Conservation (phyloP, 1,284 basidiomycete genomes). For the Ceratobasidium sp. region DNA sequence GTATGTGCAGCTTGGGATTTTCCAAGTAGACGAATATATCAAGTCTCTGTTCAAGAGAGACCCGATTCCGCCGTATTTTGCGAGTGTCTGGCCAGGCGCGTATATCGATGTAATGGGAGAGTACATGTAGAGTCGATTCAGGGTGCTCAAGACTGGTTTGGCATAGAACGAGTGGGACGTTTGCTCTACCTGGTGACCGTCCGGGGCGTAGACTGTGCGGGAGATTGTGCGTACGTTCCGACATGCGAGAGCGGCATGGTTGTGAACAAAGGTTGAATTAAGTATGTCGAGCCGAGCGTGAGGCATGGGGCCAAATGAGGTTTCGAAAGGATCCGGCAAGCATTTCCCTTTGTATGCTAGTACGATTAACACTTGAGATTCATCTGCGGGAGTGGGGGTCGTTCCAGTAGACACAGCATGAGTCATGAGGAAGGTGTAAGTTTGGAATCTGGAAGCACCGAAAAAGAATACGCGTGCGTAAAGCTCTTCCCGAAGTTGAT, state of each 20-base stretch:
- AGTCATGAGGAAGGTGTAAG: slow-evolving; percentile 3
- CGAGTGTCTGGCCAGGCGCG: background rate
- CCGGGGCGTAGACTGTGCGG: background rate
- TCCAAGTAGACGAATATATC: background rate
- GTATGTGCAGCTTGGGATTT: background rate
- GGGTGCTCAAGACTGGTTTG: slow-evolving; percentile 3
- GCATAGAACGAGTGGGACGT: slow-evolving; percentile 12
- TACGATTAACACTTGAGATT: slow-evolving; percentile 14
- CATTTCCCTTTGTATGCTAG: background rate
- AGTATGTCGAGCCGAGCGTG: background rate
- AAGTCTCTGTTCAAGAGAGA: background rate
- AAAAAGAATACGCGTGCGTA: background rate
- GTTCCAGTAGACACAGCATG: background rate
- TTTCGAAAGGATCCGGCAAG: background rate
- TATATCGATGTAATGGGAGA: background rate
- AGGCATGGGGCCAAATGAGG: slow-evolving; percentile 12
- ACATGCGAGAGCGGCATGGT: slow-evolving; percentile 7
- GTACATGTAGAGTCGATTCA: slow-evolving; percentile 10
- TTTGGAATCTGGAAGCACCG: background rate
- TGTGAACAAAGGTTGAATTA: background rate
- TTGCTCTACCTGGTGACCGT: background rate
- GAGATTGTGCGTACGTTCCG: slow-evolving; percentile 13
- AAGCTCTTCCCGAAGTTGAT: background rate
- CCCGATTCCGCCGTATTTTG: background rate
- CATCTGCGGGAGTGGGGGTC: background rate